These are phyloP conservation scores for Strombidium stylifer DNA, from an alignment of 73 alveolate genomes.

Conservation along the genomic window DNA sequence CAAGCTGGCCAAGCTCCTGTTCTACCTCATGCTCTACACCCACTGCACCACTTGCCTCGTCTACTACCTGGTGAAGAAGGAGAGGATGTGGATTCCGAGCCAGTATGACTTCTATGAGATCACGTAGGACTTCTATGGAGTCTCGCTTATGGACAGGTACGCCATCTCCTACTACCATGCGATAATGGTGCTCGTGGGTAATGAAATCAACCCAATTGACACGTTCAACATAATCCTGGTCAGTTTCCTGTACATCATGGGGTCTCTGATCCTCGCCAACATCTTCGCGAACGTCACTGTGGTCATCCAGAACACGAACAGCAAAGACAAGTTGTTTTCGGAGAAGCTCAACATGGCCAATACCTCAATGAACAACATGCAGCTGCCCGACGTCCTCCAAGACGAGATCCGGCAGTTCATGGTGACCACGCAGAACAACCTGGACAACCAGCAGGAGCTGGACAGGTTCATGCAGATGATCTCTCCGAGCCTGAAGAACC, in stretches of 20 bases:
- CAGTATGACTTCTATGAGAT: background rate
- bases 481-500: conserved; percentile 48
- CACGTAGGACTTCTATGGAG: too few relatives aligned
- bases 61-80: background rate
- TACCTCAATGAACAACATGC: background rate
- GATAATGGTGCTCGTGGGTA: conserved; percentile 1
- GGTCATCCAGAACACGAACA: background rate
- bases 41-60: conserved; percentile 45
- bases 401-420: too few relatives aligned
- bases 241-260: too few relatives aligned
- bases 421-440: too few relatives aligned
- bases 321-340: background rate
- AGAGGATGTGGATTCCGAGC: background rate
- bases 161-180: background rate
- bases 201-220: too few relatives aligned
- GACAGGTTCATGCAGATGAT: conserved; percentile 38
- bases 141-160: too few relatives aligned
- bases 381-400: conserved; percentile 2
- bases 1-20: conserved; percentile 21
- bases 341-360: conserved; percentile 10
- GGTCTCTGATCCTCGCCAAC: too few relatives aligned
- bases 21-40: conserved; percentile 33
- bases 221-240: too few relatives aligned
- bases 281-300: conserved; percentile 22
- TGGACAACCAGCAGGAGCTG: conserved; percentile 47